Base-by-base conservation (phyloP, 2,329 filamentous ascomycete genomes). In the Lachnellula arida region DNA sequence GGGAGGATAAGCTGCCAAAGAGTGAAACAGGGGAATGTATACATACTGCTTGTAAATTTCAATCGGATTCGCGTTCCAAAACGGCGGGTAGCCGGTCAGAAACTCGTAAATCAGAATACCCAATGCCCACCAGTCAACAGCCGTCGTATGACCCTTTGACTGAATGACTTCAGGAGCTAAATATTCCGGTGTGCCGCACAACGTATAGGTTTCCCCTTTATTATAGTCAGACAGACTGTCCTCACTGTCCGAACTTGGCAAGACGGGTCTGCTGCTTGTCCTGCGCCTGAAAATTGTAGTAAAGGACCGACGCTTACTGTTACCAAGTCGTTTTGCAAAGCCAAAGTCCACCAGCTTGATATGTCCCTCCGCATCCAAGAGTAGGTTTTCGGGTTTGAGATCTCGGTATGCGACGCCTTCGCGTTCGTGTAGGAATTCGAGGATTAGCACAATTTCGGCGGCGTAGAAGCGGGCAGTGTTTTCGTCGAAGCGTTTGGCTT, bases 91-190 rank as follows among this genome's bases (percentile, higher is more conserved):
- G 28, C 89, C 89, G 9, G 89, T 91, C 49, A 93, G 75, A 68
- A 93, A 93, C 69, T 94, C 89, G 71, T 91, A 93, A 57, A 93
- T 85, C 55, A 94, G 73, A 63, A 93, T 91, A 25, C 89, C 89
- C 63, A 94, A 78, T 0, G 89, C 89, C 89, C 89, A 93, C 89
- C 89, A 93, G 75, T 93, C 89, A 37, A 93, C 89, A 14, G 89
- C 88, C 2, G 82, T 85, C 2, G 82, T 86, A 67, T 87, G 84
- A 12, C 87, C 89, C 69, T 89, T 91, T 70, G 90, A 91, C 62
- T 90, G 84, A 63, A 93, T 92, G 43, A 93, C 89, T 74, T 93
- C 89, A 5, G 89, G 89, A 2, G 89, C 89, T 46, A 93, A 82
- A 70, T 93, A 93, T 69, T 93, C 89, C 46, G 89, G 89, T 1